Conservation (phyloP, 306 rosid genomes). For the Vigna nakashimae region DNA sequence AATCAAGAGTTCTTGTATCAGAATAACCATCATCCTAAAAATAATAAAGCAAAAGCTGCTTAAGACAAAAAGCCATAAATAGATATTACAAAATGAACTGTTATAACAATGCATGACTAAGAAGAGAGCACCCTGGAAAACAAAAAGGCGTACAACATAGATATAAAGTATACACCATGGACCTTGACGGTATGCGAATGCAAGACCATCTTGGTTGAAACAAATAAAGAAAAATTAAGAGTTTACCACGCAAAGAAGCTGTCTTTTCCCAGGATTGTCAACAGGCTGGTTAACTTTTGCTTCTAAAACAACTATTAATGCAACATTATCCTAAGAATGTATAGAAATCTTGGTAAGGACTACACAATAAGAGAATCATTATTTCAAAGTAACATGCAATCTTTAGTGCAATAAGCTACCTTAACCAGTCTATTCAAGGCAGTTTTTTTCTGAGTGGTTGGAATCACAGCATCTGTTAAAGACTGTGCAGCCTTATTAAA, state of each 20-base stretch:
- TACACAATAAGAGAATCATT: constrained; percentile 1
- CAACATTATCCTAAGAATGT: constrained; percentile 87
- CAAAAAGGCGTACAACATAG: background rate
- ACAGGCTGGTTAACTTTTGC: constrained; percentile 88
- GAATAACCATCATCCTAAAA: constrained; percentile 1
- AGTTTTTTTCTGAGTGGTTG: constrained; percentile 84
- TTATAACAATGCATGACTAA: constrained; percentile 14
- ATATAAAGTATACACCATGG: constrained; percentile 14
- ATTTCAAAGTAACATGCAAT: background rate
- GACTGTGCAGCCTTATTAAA: constrained; percentile 99
- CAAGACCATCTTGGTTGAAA: constrained; percentile 1
- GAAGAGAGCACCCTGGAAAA: background rate
- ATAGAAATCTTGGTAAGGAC: constrained; percentile 44
- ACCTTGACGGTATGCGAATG: background rate
- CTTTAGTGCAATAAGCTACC: constrained; percentile 48
- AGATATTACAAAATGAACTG: constrained; percentile 2
- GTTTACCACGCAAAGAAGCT: constrained; percentile 89
- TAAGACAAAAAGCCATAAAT: background rate
- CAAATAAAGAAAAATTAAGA: constrained; percentile 30
- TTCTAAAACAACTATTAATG: constrained; percentile 95
- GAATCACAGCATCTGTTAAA: constrained; percentile 89
- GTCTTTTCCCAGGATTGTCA: constrained; percentile 88
- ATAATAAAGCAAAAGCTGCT: background rate
- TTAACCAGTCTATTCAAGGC: constrained; percentile 89
- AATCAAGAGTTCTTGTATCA: constrained; percentile 15